These are phyloP conservation scores for carrot (Daucus carota) DNA, from an alignment of 129 eudicot species.

Conservation along the genomic window DH1_v3.0 NC_030381.2:2099001-2099500, in stretches of 20 bases:
- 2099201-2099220: not conserved
- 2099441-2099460: not conserved
- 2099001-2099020: too few species aligned
- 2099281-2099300: not conserved
- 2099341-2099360: conserved; percentile 3
- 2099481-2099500: too few species aligned
- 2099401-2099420: not conserved
- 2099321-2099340: not conserved
- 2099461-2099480: not conserved
- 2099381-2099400: not conserved
- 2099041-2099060: too few species aligned
- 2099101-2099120: too few species aligned
- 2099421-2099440: not conserved
- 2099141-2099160: not conserved
- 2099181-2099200: conserved; percentile 2
- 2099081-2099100: too few species aligned
- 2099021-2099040: too few species aligned
- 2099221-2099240: not conserved
- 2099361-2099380: not conserved
- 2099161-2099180: not conserved
- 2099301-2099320: not conserved
- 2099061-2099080: too few species aligned
- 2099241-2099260: not conserved
- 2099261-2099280: not conserved
- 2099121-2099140: not conserved